phyloP scores from a whole-genome alignment of 208 protist species.

The Endotrypanum monterogeii region DNA sequence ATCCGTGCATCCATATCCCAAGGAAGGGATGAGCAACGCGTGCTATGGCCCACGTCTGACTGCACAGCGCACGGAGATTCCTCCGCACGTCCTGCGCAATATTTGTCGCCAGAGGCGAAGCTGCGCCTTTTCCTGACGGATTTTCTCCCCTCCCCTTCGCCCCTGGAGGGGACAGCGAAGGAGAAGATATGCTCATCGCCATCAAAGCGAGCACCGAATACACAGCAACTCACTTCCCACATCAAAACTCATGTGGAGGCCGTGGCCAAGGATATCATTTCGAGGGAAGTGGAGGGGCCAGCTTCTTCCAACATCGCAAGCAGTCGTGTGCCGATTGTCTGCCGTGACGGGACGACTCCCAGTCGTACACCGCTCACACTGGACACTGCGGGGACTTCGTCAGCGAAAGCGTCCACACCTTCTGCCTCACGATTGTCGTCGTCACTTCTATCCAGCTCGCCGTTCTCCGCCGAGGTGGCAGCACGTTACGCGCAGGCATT shows the following conservation, averaged over 20 bases:
- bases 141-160: slow-evolving; percentile 2
- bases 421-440: not conserved
- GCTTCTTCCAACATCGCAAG: not conserved
- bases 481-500: slow-evolving; percentile 27
- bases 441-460: slow-evolving; percentile 9
- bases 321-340: not conserved
- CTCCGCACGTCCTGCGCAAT: not conserved
- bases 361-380: slow-evolving; percentile 9
- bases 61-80: not conserved
- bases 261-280: not conserved
- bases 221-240: not conserved
- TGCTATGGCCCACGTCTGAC: not conserved
- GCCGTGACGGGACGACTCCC: slow-evolving; percentile 1
- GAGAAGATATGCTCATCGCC: not conserved
- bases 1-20: not conserved
- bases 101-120: slow-evolving; percentile 11
- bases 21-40: not conserved
- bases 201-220: not conserved
- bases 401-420: not conserved
- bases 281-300: not conserved
- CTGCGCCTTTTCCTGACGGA: slow-evolving; percentile 3
- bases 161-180: not conserved
- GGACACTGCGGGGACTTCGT: not conserved
- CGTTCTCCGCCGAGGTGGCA: slow-evolving; percentile 16
- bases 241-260: not conserved